Base-by-base conservation (phyloP, 2,329 filamentous ascomycete species). In the Paraphaeosphaeria sporulosa region DNA sequence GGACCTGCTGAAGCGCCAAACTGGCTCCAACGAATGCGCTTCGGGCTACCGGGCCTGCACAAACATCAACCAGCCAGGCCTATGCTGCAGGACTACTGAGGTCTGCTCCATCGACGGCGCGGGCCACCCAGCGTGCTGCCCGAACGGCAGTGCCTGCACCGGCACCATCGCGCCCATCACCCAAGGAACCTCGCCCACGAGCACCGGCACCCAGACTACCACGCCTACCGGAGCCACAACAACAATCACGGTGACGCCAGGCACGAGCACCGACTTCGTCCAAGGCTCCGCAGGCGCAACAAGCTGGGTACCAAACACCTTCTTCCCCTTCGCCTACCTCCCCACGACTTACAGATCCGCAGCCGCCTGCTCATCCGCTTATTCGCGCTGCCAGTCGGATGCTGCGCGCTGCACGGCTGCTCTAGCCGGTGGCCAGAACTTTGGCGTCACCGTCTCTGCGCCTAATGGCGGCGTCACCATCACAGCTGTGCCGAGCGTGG, bases 61-160 rank as follows among this genome's bases (percentile, higher is more conserved):
- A 34, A 79, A 80, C 60, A 72, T 87, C 42, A 84, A 83, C 55
- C 83, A 83, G 5, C 76, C 83, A 2, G 80, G 80, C 42, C 80
- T 86, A 57, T 89, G 87, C 79, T 89, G 87, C 74, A 78, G 77
- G 36, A 75, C 78, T 43, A 80, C 79, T 51, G 82, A 85, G 23
- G 79, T 81, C 58, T 89, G 87, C 77, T 82, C 83, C 44, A 80
- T 82, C 53, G 87, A 89, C 73, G 75, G 76, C 43, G 84, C 81
- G 40, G 81, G 86, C 56, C 80, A 87, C 62, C 83, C 89, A 56
- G 87, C 86, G 25, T 89, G 87, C 79, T 89, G 87, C 75, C 86
- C 86, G 0, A 80, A 76, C 27, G 82, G 84, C 53, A 83, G 84
- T 15, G 82, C 78, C 30, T 89, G 87, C 69, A 88, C 86, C 0